These are phyloP conservation scores for Rhododendron simsii DNA, from an alignment of 148 eudicot species.

Conservation along the genomic window DNA sequence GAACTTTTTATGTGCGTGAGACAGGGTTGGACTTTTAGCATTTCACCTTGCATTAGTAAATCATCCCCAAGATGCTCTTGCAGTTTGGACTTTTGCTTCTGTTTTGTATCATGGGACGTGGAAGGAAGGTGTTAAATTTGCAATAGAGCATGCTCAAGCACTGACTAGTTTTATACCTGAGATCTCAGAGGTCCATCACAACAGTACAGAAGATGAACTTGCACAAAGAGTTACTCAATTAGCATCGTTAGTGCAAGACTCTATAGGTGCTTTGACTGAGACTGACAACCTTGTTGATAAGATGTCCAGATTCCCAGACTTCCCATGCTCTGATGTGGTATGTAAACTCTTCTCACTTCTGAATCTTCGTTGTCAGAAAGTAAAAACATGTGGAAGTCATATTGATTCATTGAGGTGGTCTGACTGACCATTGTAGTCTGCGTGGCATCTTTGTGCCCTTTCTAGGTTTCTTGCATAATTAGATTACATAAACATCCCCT, in stretches of 20 bases:
- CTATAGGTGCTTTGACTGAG: slow-evolving; percentile 42
- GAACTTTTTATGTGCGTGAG: slow-evolving; percentile 4
- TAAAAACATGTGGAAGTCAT: neutral
- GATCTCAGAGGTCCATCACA: slow-evolving; percentile 27
- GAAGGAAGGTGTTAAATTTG: slow-evolving; percentile 57
- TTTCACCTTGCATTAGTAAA: slow-evolving; percentile 67
- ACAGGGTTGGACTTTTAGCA: slow-evolving; percentile 80
- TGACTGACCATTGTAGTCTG: neutral
- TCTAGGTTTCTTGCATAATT: neutral
- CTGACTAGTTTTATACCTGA: slow-evolving; percentile 50
- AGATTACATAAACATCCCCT: neutral
- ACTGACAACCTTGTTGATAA: slow-evolving; percentile 33
- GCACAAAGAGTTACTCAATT: slow-evolving; percentile 48
- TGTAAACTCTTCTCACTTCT: slow-evolving; percentile 20
- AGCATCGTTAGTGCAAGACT: slow-evolving; percentile 38
- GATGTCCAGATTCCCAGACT: slow-evolving; percentile 56
- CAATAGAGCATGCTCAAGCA: slow-evolving; percentile 39
- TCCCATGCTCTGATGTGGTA: slow-evolving; percentile 45
- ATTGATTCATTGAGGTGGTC: neutral
- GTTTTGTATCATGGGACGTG: slow-evolving; percentile 66
- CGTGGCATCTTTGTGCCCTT: neutral
- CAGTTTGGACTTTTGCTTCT: slow-evolving; percentile 64
- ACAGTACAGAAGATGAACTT: slow-evolving; percentile 55
- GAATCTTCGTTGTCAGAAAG: neutral
- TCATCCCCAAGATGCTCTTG: slow-evolving; percentile 67